Evolutionary conservation across 73 alveolate species (phyloP), one percentile per base, ranked within the genome.

Genomic region (Symbiodinium natans): DNA sequence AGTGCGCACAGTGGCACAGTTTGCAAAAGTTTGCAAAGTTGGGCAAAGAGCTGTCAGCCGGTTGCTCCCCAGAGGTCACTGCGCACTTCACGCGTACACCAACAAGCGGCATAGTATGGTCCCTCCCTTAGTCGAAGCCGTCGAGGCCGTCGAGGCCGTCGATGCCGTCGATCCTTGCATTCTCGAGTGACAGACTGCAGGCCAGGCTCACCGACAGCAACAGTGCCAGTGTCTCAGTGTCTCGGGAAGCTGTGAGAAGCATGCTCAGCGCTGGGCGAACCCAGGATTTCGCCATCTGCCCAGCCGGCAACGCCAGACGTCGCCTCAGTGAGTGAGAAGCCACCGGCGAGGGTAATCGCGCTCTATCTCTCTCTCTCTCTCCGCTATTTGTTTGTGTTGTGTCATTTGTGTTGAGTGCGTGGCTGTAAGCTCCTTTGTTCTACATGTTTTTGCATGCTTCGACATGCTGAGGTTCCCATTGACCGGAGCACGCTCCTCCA

Each of bases 401-500:
- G 27, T 21, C 75, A 56, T 29, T 56, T 56, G 75, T 1, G 27
- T 21, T 29, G 27, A 21, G 31, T 56, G 75, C 17, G 75, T 21
- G 27, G 5, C 75, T 21, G 27, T 13, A 34, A 34, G 4, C 25
- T 38, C 7, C n/a, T 38, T 11, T 75, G 86, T 42, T 11, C 42
- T 15, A 71, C 46, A 13, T 13, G 40, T 41, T 11, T 41, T 11
- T 25, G 10, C 29, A 31, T 23, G 46, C 92, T 13, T 10, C 68
- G 7, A 68, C 27, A 19, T 56, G 36, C 63, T 39, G 17, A 90
- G 96, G 96, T 90, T 27, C 96, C 96, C 34, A 90, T 90, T 84
- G 96, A 90, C 96, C 9, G 96, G 52, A 41, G 46, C 80, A 90
- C 96, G 29, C 52, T 90, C 39, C 87, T 90, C 11, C 96, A 90